These are phyloP conservation scores for Pezicula rhizophila DNA, from an alignment of 2,329 filamentous ascomycete genomes.

Conservation along the genomic window DNA sequence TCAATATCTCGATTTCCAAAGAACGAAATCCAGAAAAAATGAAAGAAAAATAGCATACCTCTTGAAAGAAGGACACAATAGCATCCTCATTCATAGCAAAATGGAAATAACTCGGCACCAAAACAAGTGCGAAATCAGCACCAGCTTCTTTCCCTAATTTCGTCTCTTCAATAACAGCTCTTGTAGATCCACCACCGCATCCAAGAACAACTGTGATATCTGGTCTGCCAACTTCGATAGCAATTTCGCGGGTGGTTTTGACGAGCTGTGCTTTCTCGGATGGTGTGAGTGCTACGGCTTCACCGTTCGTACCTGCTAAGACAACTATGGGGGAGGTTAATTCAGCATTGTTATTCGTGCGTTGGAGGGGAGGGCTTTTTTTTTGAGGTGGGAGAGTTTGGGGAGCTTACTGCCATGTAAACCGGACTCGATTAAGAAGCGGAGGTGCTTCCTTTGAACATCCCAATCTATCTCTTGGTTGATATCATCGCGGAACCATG, in stretches of 20 bases:
- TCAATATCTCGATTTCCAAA: conserved; percentile 14
- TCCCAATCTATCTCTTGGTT: conserved; percentile 16
- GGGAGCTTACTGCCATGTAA: conserved; percentile 14
- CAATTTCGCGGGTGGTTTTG: conserved; percentile 31
- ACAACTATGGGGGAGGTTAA: conserved; percentile 20
- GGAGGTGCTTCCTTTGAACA: conserved; percentile 11
- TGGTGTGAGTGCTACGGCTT: conserved; percentile 34
- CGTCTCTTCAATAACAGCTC: conserved; percentile 34
- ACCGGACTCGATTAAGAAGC: conserved; percentile 13
- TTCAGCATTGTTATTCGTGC: too few relatives aligned
- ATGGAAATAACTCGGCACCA: conserved; percentile 34
- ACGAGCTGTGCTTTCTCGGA: conserved; percentile 35
- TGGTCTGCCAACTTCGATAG: conserved; percentile 14
- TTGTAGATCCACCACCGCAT: conserved; percentile 32
- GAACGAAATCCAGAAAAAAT: conserved; percentile 1
- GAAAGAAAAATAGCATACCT: conserved; percentile 4
- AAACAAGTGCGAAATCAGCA: conserved; percentile 31
- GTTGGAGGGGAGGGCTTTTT: too few relatives aligned
- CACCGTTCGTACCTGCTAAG: conserved; percentile 38
- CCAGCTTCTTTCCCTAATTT: conserved; percentile 31
- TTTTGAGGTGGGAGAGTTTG: background rate
- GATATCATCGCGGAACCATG: conserved; percentile 10
- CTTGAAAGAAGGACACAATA: conserved; percentile 48
- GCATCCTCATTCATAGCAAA: conserved; percentile 38
- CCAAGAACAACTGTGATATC: conserved; percentile 35